Evolutionary conservation across 164 flowering plant species (phyloP).

Genomic region (Magnolia kwangsiensis): DNA sequence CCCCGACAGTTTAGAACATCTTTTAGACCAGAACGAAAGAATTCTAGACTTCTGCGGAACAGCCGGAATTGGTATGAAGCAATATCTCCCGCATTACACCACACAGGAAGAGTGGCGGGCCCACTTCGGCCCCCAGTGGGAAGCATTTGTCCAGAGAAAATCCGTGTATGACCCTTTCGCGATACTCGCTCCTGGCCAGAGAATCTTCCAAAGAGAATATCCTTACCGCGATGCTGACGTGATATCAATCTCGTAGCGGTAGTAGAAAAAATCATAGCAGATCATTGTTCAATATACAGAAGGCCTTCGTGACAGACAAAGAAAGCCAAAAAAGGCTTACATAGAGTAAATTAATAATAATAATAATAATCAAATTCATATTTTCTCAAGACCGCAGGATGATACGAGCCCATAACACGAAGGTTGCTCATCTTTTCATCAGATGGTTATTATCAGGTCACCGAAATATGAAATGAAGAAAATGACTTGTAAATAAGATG

Average conservation of each 20-base stretch:
- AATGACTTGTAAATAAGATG: background rate
- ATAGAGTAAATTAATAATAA: background rate
- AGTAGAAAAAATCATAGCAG: slow-evolving; percentile 1
- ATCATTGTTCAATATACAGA: slow-evolving; percentile 5
- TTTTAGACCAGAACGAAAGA: slow-evolving; percentile 48
- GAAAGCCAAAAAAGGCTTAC: background rate
- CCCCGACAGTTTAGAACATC: slow-evolving; percentile 47
- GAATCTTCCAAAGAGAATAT: slow-evolving; percentile 55
- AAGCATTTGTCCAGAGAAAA: slow-evolving; percentile 57
- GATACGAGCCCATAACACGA: background rate
- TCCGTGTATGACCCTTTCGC: slow-evolving; percentile 71
- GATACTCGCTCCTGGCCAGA: slow-evolving; percentile 87
- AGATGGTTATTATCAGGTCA: background rate
- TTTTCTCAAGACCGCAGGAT: background rate
- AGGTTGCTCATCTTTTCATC: background rate
- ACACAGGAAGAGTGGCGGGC: slow-evolving; percentile 64
- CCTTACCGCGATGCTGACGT: slow-evolving; percentile 16
- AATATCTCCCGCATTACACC: slow-evolving; percentile 73
- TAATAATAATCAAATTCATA: background rate
- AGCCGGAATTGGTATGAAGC: slow-evolving; percentile 51
- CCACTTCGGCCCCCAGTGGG: slow-evolving; percentile 81
- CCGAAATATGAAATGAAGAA: slow-evolving; percentile 6
- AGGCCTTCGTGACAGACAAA: background rate
- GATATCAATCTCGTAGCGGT: background rate
- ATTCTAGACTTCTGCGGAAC: slow-evolving; percentile 55